Percentiles rank a stretch among this genome's conserved stretches.
Conservation (phyloP, 805 yeast species). For the Kodamaea laetipori region DNA sequence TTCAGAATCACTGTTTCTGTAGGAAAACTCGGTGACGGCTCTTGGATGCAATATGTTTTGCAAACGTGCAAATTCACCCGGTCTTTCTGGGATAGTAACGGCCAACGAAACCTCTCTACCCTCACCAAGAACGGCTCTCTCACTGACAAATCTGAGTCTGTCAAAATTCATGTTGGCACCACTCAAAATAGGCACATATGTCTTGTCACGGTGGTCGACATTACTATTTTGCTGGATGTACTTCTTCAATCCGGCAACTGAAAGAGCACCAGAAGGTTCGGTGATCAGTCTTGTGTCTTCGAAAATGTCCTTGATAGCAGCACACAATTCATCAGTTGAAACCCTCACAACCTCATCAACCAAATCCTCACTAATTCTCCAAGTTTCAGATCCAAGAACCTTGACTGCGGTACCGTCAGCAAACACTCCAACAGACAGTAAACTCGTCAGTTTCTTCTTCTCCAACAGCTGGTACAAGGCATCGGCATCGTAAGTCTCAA, state of each 20-base stretch:
- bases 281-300: conserved; percentile 92
- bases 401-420: conserved; percentile 99
- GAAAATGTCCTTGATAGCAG: conserved; percentile 95
- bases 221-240: conserved; percentile 72
- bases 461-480: conserved; percentile 78
- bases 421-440: conserved; percentile 85
- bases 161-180: conserved; percentile 99
- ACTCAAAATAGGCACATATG: conserved; percentile 82
- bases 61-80: conserved; percentile 83
- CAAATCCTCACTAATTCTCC: conserved; percentile 69
- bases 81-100: conserved; percentile 87
- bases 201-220: conserved; percentile 64
- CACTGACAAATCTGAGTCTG: conserved; percentile 91
- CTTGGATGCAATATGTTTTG: conserved; percentile 83
- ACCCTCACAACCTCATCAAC: conserved; percentile 91
- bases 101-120: conserved; percentile 93
- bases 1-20: conserved; percentile 61
- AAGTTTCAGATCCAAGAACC: conserved; percentile 86
- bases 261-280: conserved; percentile 96
- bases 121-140: conserved; percentile 97
- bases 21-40: conserved; percentile 90
- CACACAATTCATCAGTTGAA: conserved; percentile 89
- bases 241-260: conserved; percentile 92
- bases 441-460: conserved; percentile 52
- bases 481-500: conserved; percentile 94